Evolutionary conservation across 2,329 filamentous ascomycete genomes (phyloP), one percentile per base, ranked within the genome.

Genomic region (Hypocreales sp.): DNA sequence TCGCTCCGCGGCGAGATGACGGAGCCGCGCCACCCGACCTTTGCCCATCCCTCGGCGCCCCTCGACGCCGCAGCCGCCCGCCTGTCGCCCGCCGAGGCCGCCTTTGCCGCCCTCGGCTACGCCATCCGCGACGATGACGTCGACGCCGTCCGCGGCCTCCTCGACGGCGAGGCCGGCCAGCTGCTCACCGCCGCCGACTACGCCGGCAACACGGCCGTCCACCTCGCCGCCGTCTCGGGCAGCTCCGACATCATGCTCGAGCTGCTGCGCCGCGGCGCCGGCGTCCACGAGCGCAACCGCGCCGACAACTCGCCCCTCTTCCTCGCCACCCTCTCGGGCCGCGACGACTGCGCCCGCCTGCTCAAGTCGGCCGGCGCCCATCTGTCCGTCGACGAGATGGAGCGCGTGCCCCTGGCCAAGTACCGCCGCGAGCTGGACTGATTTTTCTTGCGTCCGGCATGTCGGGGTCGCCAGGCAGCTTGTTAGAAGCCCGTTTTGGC

Each of bases 1-100:
- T 81, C 79, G 8, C 61, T 93, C 14, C 71, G 82, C 26, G 86
- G 86, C 24, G 86, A 94, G 56, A 70, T 93, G 53, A 92, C 82
- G 8, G 80, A 84, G 50, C 67, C 72, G 29, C 64, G 71, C 7
- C 61, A 67, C 24, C 79, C 79, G 9, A 71, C 76, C 34, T 92
- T 92, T 53, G 69, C 77, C 20, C 82, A 87, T 45, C 80, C 79
- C 0, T 61, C 70, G 15, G 68, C 63, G 23, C 62, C 52, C 20
- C 44, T 61, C 24, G 59, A 60, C 30, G 46, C 49, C 27, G 51
- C 50, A 12, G 51, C 55, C 18, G 46, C 50, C 16, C 56, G 51
- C 26, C 51, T 70, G 19, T 60, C 60, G 1, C 40, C 53, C 4
- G 46, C 50, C 34, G 65, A 72, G 35, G 70, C 76, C 22, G 76